Evolutionary conservation across 768 basidiomycete species (phyloP), one percentile per base, ranked within the genome.

Genomic region (Panus rudis): DNA sequence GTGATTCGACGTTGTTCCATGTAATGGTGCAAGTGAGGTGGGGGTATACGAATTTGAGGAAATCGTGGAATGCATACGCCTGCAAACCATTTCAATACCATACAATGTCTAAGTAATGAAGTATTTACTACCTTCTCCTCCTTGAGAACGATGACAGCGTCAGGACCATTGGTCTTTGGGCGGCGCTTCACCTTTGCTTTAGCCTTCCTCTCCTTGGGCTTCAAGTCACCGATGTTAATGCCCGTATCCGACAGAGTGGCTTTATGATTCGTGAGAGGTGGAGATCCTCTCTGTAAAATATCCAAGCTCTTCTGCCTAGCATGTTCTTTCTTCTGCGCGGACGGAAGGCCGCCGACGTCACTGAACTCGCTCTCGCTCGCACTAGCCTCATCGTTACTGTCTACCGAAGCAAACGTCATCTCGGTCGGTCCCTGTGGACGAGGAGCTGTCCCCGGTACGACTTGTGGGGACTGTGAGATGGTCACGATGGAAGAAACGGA

Each of bases 1-100:
- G 73, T 30, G 84, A 83, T 53, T 90, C 91, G 21, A 91, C 93
- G 60, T 96, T 96, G 53, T 89, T 87, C 90, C 92, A 97, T 0
- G 89, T 85, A 42, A 94, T 92, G 7, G 88, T 88, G 64, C 92
- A 94, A 50, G 92, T 86, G 42, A 93, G 70, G 50, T 93, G 87
- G 16, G 92, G 92, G 61, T 96, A 94, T 40, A 92, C 79, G 59
- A 83, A 93, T 67, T 87, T 89, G 46, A 96, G 74, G 59, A 94
- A 92, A 62, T 94, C 92, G 46, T 94, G 92, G 60, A 96, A 93
- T 10, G 82, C 88, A 58, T 68, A 75, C 2, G 92, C 89, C 76
- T 84, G 50, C 20, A 28, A 23, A 4, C 22, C 14, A 13, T 3
- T 11, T 22, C 11, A 17, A 42, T 11, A n/a, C n/a, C n/a, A n/a